Evolutionary conservation across 73 alveolate genomes (phyloP).

Genomic region (Stentor roeselii): DNA sequence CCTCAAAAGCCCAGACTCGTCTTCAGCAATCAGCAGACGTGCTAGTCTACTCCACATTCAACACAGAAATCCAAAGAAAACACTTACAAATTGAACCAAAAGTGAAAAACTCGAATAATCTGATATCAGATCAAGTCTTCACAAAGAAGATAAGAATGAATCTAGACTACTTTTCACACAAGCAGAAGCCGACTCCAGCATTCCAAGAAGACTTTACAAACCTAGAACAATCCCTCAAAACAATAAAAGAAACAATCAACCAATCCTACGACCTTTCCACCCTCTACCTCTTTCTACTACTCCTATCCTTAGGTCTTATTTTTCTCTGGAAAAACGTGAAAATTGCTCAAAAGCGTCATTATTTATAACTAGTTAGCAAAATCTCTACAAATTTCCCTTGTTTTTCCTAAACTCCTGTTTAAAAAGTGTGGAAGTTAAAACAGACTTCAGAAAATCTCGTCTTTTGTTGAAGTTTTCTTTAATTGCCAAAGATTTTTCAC

Average conservation of each 20-base stretch:
- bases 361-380: not conserved
- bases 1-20: not conserved
- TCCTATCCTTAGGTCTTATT: not conserved
- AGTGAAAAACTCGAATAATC: no score
- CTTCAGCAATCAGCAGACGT: conserved; percentile 6
- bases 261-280: no score
- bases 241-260: no score
- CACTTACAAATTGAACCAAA: no score
- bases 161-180: no score
- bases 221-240: no score
- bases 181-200: no score
- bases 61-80: conserved; percentile 7
- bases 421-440: not conserved
- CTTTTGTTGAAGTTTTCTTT: conserved; percentile 9
- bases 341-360: not conserved
- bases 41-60: not conserved
- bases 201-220: no score
- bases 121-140: no score
- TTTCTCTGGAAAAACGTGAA: not conserved
- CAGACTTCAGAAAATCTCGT: conserved; percentile 19
- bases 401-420: conserved; percentile 3
- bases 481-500: not conserved
- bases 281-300: no score
- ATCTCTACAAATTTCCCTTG: no score
- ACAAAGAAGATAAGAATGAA: no score